Percentiles rank a stretch among this genome's conserved stretches.
Evolutionary conservation across 495 filamentous ascomycete species (phyloP).

Genomic region (Hypoxylon lenormandii): DNA sequence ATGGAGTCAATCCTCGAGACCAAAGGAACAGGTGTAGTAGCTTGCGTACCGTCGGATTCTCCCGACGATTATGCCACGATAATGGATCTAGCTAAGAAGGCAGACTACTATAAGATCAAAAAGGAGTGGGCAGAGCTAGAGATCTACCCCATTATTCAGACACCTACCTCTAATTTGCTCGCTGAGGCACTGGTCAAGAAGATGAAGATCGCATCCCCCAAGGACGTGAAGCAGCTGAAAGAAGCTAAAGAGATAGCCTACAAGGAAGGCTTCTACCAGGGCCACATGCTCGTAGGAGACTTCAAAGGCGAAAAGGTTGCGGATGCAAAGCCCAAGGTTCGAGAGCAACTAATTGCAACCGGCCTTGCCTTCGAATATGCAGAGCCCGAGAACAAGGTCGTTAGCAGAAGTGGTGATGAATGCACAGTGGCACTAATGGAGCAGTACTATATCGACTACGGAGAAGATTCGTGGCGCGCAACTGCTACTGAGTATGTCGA

Average conservation of each 20-base stretch:
- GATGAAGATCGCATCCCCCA: conserved; percentile 95
- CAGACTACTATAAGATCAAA: conserved; percentile 96
- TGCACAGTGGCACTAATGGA: conserved; percentile 93
- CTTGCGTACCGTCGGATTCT: conserved; percentile 92
- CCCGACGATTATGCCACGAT: conserved; percentile 95
- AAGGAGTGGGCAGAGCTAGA: conserved; percentile 96
- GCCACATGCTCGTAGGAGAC: conserved; percentile 87
- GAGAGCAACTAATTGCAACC: conserved; percentile 78
- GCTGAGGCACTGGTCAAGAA: conserved; percentile 87
- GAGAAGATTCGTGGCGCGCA: conserved; percentile 58
- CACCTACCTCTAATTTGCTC: conserved; percentile 84
- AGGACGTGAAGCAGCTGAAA: conserved; percentile 87
- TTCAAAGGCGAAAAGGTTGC: conserved; percentile 89
- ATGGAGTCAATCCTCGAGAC: conserved; percentile 92
- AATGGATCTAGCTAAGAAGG: conserved; percentile 89
- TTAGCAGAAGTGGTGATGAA: conserved; percentile 85
- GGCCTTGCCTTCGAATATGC: conserved; percentile 90
- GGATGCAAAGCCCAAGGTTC: conserved; percentile 85
- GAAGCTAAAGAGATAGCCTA: conserved; percentile 97
- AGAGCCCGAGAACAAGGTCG: conserved; percentile 89
- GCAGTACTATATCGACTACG: conserved; percentile 98
- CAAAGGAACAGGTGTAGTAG: conserved; percentile 97
- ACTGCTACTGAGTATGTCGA: conserved; percentile 78
- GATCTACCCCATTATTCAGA: conserved; percentile 87
- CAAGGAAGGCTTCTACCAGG: conserved; percentile 97